Conservation (phyloP, 305 asterid genomes). For the Stenogyne calaminthoides region DNA sequence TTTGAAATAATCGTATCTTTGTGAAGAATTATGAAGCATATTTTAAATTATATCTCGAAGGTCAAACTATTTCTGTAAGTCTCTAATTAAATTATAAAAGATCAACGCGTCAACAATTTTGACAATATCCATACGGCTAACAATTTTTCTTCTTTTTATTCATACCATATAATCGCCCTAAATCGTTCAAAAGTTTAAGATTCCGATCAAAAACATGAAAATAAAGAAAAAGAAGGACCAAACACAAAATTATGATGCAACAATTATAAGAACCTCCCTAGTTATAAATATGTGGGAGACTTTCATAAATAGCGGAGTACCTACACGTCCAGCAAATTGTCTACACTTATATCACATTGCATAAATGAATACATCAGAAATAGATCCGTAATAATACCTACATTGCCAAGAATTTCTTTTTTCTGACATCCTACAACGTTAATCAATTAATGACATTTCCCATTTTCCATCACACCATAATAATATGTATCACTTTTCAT, state of each 20-base stretch:
- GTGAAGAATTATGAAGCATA: not conserved
- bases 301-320: conserved; percentile 34
- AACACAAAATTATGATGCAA: not conserved
- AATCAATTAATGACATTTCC: conserved; percentile 3
- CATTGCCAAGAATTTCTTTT: not conserved
- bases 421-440: not conserved
- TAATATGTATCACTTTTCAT: too few relatives aligned
- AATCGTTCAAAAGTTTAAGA: not conserved
- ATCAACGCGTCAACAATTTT: not conserved
- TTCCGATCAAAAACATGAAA: not conserved
- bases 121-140: not conserved
- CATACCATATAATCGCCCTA: not conserved
- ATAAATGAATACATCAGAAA: conserved; percentile 7
- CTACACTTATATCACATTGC: not conserved
- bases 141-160: not conserved
- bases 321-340: conserved; percentile 10
- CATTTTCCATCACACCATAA: not conserved
- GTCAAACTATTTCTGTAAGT: too few relatives aligned
- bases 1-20: not conserved
- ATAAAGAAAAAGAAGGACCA: conserved; percentile 1
- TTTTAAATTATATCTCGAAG: too few relatives aligned
- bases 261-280: conserved; percentile 20
- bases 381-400: not conserved
- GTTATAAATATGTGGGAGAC: conserved; percentile 30
- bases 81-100: too few relatives aligned